Evolutionary conservation across 805 yeast species (phyloP).

Genomic region (Kluyveromyces lactis): DNA sequence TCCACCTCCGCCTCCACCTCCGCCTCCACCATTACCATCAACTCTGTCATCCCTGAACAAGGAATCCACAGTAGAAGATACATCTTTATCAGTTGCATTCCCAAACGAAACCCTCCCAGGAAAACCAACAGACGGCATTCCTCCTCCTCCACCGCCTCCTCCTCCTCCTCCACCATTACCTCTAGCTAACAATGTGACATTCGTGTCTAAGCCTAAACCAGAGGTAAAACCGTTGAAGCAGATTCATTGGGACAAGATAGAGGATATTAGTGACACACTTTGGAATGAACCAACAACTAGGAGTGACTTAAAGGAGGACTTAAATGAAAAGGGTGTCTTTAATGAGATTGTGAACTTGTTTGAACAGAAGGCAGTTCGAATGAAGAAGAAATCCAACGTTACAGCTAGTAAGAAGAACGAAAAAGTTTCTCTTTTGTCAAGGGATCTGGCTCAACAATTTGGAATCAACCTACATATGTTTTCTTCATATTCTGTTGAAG

Average conservation of each 20-base stretch:
- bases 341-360: conserved; percentile 56
- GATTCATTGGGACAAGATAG: conserved; percentile 76
- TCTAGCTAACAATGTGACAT: conserved; percentile 9
- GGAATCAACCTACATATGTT: conserved; percentile 69
- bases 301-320: conserved; percentile 39
- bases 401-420: conserved; percentile 22
- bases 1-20: conserved; percentile 19
- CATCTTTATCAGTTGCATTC: neutral
- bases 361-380: conserved; percentile 36
- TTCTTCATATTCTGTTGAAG: conserved; percentile 43
- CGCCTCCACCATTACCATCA: neutral
- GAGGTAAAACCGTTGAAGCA: conserved; percentile 61
- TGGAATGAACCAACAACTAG: conserved; percentile 44
- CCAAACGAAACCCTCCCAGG: neutral
- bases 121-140: conserved; percentile 6
- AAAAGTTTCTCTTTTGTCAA: conserved; percentile 48
- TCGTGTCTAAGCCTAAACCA: neutral
- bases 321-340: conserved; percentile 53
- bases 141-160: conserved; percentile 18
- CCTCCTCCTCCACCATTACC: conserved; percentile 11
- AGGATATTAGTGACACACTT: conserved; percentile 47
- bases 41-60: too few relatives aligned
- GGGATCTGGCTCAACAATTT: conserved; percentile 72
- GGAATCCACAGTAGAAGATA: too few relatives aligned
- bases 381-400: conserved; percentile 29